Evolutionary conservation across 192 early-diverging fungal genomes (phyloP).

Genomic region (Chytriomyces confervae): DNA sequence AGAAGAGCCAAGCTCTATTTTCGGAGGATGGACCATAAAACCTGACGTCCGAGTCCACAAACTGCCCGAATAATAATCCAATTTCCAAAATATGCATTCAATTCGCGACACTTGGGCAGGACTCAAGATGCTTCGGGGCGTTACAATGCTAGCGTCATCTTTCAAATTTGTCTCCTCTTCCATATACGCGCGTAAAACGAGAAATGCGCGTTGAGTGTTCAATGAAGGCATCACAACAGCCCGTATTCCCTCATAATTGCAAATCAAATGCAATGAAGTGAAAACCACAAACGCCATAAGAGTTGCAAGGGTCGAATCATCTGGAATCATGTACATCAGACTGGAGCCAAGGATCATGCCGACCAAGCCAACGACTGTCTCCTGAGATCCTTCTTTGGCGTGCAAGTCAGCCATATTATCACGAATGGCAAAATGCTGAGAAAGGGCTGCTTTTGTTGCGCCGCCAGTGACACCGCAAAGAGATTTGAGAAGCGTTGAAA

Average conservation of each 20-base stretch:
- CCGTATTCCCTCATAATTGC: slow-evolving; percentile 46
- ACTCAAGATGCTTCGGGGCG: not conserved
- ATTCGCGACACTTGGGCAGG: slow-evolving; percentile 6
- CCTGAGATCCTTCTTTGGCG: slow-evolving; percentile 57
- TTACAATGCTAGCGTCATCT: not conserved
- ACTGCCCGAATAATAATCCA: slow-evolving; percentile 9
- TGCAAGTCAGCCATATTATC: slow-evolving; percentile 51
- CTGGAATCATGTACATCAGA: slow-evolving; percentile 14
- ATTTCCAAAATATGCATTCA: slow-evolving; percentile 33
- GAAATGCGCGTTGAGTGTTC: slow-evolving; percentile 43
- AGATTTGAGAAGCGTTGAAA: slow-evolving; percentile 24
- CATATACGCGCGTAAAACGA: slow-evolving; percentile 33
- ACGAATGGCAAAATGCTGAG: slow-evolving; percentile 50
- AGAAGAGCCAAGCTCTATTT: slow-evolving; percentile 19
- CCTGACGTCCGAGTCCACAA: not conserved
- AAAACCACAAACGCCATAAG: slow-evolving; percentile 38
- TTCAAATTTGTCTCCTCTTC: not conserved
- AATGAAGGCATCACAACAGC: slow-evolving; percentile 44
- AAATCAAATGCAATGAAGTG: slow-evolving; percentile 42
- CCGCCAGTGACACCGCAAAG: slow-evolving; percentile 51
- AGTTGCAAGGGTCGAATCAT: not conserved
- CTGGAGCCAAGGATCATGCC: slow-evolving; percentile 40
- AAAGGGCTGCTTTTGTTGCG: slow-evolving; percentile 46
- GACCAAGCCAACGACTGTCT: slow-evolving; percentile 50
- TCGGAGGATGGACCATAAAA: not conserved